Evolutionary conservation across 2,329 filamentous ascomycete genomes (phyloP).

Genomic region (Colletotrichum cordylinicola): DNA sequence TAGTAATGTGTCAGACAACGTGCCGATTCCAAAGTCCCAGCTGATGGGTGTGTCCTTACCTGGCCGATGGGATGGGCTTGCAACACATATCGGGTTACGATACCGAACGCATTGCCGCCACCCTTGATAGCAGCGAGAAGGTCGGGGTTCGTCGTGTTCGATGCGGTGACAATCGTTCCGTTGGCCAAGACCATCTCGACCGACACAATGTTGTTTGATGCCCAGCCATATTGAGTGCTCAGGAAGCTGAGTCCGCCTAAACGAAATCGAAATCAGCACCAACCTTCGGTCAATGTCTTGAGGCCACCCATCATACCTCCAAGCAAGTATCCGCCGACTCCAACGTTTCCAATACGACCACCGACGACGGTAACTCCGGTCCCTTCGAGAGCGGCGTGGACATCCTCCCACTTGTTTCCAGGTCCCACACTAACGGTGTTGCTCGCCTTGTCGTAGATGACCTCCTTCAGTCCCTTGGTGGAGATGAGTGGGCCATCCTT

Average conservation of each 20-base stretch:
- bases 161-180: constrained; percentile 52
- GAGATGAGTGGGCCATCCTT: constrained; percentile 55
- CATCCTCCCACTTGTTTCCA: constrained; percentile 48
- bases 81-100: constrained; percentile 52
- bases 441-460: constrained; percentile 41
- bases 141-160: constrained; percentile 45
- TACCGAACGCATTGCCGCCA: constrained; percentile 62
- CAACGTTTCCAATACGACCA: constrained; percentile 51
- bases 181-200: constrained; percentile 59
- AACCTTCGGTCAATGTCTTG: background rate
- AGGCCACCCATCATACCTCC: constrained; percentile 43
- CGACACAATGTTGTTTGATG: constrained; percentile 52
- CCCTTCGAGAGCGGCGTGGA: constrained; percentile 45
- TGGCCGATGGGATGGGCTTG: constrained; percentile 43
- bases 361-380: constrained; percentile 48
- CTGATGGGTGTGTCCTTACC: background rate
- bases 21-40: background rate
- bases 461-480: constrained; percentile 46
- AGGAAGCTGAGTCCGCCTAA: constrained; percentile 56
- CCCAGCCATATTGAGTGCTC: constrained; percentile 56
- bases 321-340: constrained; percentile 55
- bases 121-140: constrained; percentile 60
- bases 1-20: background rate
- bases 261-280: background rate
- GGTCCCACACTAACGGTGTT: constrained; percentile 49